Evolutionary conservation across 345 rosid species (phyloP).

Genomic region (Lepidium didymum): DNA sequence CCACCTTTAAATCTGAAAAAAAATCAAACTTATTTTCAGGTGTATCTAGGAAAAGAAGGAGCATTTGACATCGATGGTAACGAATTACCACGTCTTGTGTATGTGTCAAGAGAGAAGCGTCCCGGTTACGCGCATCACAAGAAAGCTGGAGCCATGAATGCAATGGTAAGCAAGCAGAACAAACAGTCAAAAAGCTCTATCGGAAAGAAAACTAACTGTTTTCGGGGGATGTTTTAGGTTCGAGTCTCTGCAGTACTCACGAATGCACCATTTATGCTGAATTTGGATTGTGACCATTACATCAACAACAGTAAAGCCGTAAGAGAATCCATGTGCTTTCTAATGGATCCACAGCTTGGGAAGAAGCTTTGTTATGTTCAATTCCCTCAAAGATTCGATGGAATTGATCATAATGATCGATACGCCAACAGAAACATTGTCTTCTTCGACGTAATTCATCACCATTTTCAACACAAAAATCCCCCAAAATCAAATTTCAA

Average conservation of each 20-base stretch:
- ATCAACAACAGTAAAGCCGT: conserved; percentile 84
- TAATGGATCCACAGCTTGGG: conserved; percentile 96
- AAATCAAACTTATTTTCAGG: conserved; percentile 34
- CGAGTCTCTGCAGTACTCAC: conserved; percentile 96
- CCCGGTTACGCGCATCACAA: conserved; percentile 94
- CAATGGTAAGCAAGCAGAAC: conserved; percentile 45
- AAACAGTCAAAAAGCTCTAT: background rate
- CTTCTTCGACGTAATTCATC: conserved; percentile 74
- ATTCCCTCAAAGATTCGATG: conserved; percentile 95
- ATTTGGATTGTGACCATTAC: conserved; percentile 95
- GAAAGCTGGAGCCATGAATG: conserved; percentile 99
- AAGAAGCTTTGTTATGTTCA: conserved; percentile 96
- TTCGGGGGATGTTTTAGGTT: conserved; percentile 35
- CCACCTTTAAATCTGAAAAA: background rate
- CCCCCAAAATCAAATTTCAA: background rate
- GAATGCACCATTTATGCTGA: conserved; percentile 88
- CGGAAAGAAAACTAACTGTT: background rate
- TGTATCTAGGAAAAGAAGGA: conserved; percentile 89
- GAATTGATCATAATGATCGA: conserved; percentile 89
- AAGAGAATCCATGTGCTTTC: conserved; percentile 95
- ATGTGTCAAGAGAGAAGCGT: conserved; percentile 94
- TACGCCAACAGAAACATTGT: conserved; percentile 91
- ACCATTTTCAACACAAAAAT: background rate
- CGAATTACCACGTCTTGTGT: conserved; percentile 81
- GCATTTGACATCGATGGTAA: conserved; percentile 90